These are phyloP conservation scores for Russula dissimulans DNA, from an alignment of 768 basidiomycete species.

Conservation along the genomic window DNA sequence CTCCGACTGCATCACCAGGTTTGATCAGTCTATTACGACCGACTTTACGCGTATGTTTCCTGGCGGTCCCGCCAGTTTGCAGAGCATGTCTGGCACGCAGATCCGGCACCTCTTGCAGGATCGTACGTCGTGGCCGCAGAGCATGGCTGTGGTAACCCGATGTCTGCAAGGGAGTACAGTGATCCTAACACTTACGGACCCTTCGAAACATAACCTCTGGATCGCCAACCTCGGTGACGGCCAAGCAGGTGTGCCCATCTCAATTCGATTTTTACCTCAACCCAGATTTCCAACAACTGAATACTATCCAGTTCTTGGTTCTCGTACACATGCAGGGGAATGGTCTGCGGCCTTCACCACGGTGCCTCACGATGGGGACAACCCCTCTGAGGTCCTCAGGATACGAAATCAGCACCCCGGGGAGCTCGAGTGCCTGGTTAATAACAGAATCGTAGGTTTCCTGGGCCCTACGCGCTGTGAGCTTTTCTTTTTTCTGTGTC, in stretches of 20 bases:
- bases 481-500: constrained; percentile 22
- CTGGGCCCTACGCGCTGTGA: constrained; percentile 70
- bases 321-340: constrained; percentile 35
- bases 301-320: constrained; percentile 32
- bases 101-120: constrained; percentile 59
- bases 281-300: no score
- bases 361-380: constrained; percentile 61
- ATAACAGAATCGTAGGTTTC: constrained; percentile 64
- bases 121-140: constrained; percentile 44
- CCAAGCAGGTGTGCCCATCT: constrained; percentile 49
- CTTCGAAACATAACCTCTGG: constrained; percentile 61
- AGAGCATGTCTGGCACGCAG: constrained; percentile 36
- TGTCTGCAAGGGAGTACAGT: constrained; percentile 79
- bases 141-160: constrained; percentile 55
- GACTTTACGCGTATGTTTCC: constrained; percentile 40
- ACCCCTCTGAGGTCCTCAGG: constrained; percentile 54
- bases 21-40: constrained; percentile 37
- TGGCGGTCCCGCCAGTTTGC: constrained; percentile 43
- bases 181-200: constrained; percentile 63
- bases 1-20: constrained; percentile 29
- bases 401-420: constrained; percentile 56
- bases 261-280: not conserved
- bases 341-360: constrained; percentile 59
- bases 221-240: constrained; percentile 76
- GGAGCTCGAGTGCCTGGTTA: constrained; percentile 58